Evolutionary conservation across 2,329 filamentous ascomycete species (phyloP), one percentile per base, ranked within the genome.

Genomic region (Phialophora verrucosa): DNA sequence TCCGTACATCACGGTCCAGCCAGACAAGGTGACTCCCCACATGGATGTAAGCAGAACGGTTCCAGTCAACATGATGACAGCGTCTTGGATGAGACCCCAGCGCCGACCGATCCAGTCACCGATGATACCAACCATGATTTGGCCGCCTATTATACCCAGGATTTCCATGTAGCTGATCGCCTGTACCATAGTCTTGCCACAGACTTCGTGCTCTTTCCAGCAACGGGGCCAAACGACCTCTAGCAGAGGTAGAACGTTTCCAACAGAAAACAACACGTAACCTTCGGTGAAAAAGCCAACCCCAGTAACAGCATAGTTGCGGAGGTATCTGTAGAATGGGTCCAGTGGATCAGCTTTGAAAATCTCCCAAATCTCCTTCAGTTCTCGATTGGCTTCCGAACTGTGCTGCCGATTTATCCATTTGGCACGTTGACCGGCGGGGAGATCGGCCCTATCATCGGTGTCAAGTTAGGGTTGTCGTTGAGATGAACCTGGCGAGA

Each of bases 1-100:
- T 69, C 90, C 91, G 77, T 97, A 98, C 84, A 93, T 96, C 75
- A 97, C 96, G 64, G 97, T 91, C 93, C 94, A 97, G 74, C 93
- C 93, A 75, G 97, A 89, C 59, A 95, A 84, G 35, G 87, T 92
- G 35, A 90, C 80, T 67, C 93, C 94, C 94, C 94, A 97, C 32
- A 91, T 90, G 67, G 92, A 91, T 57, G 91, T 95, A 63, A 97
- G 86, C 90, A 97, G 94, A 73, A 97, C 75, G 23, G 97, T 85
- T 82, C 94, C 94, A 72, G 96, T 74, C 72, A 97, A 91, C 94
- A 97, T 98, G 83, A 98, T 93, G 67, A 86, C 77, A 49, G 94
- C 93, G 79, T 98, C 94, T 81, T 97, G 94, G 73, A 97, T 97
- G 23, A 98, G 85, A 85, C 94, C 94, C 87, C 90, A 97, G 74